These are phyloP conservation scores for Cercophora newfieldiana DNA, from an alignment of 495 filamentous ascomycete species.

Conservation along the genomic window DNA sequence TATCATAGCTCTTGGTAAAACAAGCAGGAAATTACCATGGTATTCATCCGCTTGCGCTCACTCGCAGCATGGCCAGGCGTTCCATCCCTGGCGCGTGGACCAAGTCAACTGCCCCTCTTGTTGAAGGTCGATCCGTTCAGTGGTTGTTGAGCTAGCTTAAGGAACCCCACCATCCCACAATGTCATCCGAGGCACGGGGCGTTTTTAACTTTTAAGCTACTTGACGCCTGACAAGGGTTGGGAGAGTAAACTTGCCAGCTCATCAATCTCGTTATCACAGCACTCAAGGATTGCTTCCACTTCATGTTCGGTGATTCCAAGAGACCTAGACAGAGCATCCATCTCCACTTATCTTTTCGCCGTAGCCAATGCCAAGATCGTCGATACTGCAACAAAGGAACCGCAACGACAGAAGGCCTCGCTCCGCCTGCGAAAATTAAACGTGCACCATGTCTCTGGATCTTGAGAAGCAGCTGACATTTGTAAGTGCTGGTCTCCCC, in stretches of 20 bases:
- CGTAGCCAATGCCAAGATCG: background rate
- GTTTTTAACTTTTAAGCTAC: constrained; percentile 9
- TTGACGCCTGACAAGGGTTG: constrained; percentile 8
- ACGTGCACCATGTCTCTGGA: constrained; percentile 64
- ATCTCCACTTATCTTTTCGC: background rate
- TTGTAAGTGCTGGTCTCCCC: constrained; percentile 54
- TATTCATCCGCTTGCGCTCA: background rate
- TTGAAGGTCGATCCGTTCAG: background rate
- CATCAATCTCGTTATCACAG: constrained; percentile 1
- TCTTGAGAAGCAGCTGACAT: constrained; percentile 75
- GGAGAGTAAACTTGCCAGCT: constrained; percentile 13
- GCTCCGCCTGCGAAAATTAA: background rate
- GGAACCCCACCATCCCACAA: constrained; percentile 16
- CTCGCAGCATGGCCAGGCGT: background rate
- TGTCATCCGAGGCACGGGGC: constrained; percentile 14
- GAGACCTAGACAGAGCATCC: background rate
- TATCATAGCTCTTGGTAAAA: too few relatives aligned
- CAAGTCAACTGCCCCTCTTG: background rate
- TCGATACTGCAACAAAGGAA: background rate
- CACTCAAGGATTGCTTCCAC: background rate
- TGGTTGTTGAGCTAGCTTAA: background rate
- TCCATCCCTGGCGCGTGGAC: background rate
- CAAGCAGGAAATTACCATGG: background rate
- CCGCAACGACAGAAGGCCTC: background rate
- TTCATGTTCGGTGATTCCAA: background rate